Evolutionary conservation across 441 rosid genomes (phyloP), one percentile per base, ranked within the genome.

Genomic region (Corymbia citriodora): DNA sequence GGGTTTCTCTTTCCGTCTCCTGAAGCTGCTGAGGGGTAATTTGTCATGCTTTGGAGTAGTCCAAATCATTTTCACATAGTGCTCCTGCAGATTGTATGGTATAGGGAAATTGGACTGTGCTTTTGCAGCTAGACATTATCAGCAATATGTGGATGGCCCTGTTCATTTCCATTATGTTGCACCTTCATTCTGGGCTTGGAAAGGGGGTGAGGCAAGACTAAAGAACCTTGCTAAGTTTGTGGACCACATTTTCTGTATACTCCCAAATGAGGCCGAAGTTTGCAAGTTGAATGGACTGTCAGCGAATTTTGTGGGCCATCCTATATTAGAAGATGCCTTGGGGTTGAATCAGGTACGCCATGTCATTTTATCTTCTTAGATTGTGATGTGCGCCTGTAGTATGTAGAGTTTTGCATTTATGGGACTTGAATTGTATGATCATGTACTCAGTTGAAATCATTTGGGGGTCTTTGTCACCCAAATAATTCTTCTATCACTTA

Each of bases 171-270:
- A 98, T 93, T 98, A 95, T 87, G 99, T 97, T 14, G 98, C 99
- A 88, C 99, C 98, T 31, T 97, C 99, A 33, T 98, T 96, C 90
- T 97, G 99, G 99, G 99, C 99, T 5, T 98, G 99, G 99, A 96
- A 93, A 95, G 99, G 99, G 87, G 99, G 98, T 90, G 98, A 96
- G 85, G 94, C 94, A 88, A 95, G 99, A 89, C 97, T 98, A 63
- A 91, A 92, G 90, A 93, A 93, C 90, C 95, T 97, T 29, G 93
- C 97, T 89, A 90, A 92, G 89, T 96, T 95, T 89, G 96, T 98
- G 92, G 99, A 98, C 92, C 98, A 98, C 94, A 91, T 98, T 74
- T 95, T 98, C 82, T 97, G 99, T 89, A 97, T 98, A 94, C 99
- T 97, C 89, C 99, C 98, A 5, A 94, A 93, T 88, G 99, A 98